phyloP scores from a whole-genome alignment of 306 rosid species.

The Inga leiocalycina region DNA sequence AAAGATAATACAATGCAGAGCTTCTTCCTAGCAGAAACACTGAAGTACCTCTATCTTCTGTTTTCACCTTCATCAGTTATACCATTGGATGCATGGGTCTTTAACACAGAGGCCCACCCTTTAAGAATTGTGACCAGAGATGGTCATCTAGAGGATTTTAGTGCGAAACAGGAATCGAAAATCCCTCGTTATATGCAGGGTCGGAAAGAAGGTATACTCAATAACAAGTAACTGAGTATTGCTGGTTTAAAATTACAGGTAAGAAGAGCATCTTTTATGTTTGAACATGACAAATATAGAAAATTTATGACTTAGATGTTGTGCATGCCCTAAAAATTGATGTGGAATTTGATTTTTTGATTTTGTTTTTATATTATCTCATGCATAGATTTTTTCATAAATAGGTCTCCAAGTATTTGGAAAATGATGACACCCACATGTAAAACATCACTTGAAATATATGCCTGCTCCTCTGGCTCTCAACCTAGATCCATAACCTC shows the following conservation, averaged over 20 bases:
- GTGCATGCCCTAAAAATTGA: not conserved
- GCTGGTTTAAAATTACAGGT: slow-evolving; percentile 25
- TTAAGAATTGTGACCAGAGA: slow-evolving; percentile 48
- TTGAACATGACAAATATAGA: not conserved
- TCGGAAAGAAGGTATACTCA: slow-evolving; percentile 51
- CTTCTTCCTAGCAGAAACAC: slow-evolving; percentile 74
- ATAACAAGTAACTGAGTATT: slow-evolving; percentile 30
- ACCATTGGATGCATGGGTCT: slow-evolving; percentile 69
- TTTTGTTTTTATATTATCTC: not conserved
- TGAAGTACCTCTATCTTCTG: slow-evolving; percentile 65
- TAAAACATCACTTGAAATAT: slow-evolving; percentile 13
- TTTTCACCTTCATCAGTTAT: slow-evolving; percentile 65
- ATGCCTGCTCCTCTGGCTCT: slow-evolving; percentile 30
- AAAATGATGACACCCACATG: not conserved
- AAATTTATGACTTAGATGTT: not conserved
- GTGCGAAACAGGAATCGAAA: slow-evolving; percentile 28
- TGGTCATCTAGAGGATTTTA: slow-evolving; percentile 13
- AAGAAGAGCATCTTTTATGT: slow-evolving; percentile 17
- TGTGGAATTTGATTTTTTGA: not conserved
- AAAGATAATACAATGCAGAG: slow-evolving; percentile 69
- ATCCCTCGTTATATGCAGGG: slow-evolving; percentile 43
- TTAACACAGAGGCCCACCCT: slow-evolving; percentile 76
- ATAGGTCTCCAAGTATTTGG: not conserved
- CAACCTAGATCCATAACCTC: slow-evolving; percentile 15
- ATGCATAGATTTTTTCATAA: not conserved